Evolutionary conservation across 1,284 basidiomycete genomes (phyloP).

Genomic region (Cryptococcus amylolentus): DNA sequence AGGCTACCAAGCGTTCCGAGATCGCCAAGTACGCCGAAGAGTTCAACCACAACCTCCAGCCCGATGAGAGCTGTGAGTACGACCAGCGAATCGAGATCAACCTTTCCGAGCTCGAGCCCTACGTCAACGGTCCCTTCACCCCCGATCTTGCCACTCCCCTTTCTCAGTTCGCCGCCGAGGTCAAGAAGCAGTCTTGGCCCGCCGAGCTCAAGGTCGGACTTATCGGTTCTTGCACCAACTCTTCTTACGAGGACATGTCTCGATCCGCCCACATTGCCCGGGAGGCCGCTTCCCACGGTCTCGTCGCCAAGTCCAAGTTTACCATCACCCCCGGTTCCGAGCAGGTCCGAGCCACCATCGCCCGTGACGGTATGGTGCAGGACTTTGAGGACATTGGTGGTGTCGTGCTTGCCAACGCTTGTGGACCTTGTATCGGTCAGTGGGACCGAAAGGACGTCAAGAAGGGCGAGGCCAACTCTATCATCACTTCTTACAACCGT

Average conservation of each 20-base stretch:
- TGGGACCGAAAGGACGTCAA: constrained; percentile 83
- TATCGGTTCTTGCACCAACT: constrained; percentile 98
- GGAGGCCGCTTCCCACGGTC: constrained; percentile 72
- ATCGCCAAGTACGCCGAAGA: constrained; percentile 86
- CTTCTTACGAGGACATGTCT: constrained; percentile 93
- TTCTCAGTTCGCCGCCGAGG: constrained; percentile 82
- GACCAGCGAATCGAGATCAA: constrained; percentile 94
- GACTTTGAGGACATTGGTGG: constrained; percentile 75
- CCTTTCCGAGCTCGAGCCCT: constrained; percentile 92
- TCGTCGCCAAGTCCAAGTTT: constrained; percentile 79
- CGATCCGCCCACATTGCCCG: constrained; percentile 85
- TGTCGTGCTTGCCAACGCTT: constrained; percentile 93
- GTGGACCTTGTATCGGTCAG: constrained; percentile 98
- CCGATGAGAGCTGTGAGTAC: constrained; percentile 88
- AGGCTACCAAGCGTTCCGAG: constrained; percentile 83
- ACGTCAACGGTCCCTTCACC: constrained; percentile 96
- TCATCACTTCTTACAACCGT: constrained; percentile 99
- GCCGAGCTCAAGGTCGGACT: constrained; percentile 91
- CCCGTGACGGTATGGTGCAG: constrained; percentile 82
- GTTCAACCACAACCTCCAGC: constrained; percentile 87
- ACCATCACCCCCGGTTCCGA: constrained; percentile 97
- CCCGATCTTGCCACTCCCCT: constrained; percentile 94
- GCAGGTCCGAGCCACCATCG: constrained; percentile 95
- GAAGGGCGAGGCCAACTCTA: constrained; percentile 91
- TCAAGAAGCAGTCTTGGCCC: constrained; percentile 96